Percentiles rank a stretch among this genome's conserved stretches.
phyloP scores from a whole-genome alignment of 2,329 filamentous ascomycete species.

The Fusarium oligoseptatum region DNA sequence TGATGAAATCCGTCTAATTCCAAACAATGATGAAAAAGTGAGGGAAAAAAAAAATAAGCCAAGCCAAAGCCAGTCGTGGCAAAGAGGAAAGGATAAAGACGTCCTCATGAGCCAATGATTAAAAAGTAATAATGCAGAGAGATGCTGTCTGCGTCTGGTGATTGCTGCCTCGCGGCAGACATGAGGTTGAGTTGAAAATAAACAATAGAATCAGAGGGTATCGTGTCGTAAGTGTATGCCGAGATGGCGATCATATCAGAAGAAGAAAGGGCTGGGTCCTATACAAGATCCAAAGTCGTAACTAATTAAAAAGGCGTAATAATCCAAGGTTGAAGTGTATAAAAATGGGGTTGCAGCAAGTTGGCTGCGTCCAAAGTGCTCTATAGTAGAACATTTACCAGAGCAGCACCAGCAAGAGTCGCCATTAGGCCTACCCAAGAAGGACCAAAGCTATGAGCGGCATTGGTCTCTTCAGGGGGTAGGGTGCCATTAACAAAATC shows the following conservation, averaged over 20 bases:
- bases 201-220: constrained; percentile 38
- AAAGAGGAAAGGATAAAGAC: constrained; percentile 4
- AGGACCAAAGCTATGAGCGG: constrained; percentile 24
- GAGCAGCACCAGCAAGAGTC: constrained; percentile 28
- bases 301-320: constrained; percentile 36
- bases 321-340: constrained; percentile 1
- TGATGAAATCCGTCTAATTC: constrained; percentile 26
- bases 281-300: constrained; percentile 26
- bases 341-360: background rate
- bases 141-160: constrained; percentile 14
- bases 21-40: constrained; percentile 2
- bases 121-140: constrained; percentile 19
- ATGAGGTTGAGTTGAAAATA: constrained; percentile 3
- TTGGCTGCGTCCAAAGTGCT: background rate
- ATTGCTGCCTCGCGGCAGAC: background rate
- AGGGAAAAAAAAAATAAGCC: background rate
- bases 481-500: constrained; percentile 70
- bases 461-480: constrained; percentile 51
- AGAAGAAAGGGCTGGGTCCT: constrained; percentile 21
- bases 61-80: constrained; percentile 7
- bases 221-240: constrained; percentile 45
- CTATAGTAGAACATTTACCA: constrained; percentile 40
- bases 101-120: constrained; percentile 26
- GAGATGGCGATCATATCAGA: constrained; percentile 34
- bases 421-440: constrained; percentile 34